Evolutionary conservation across 73 alveolate species (phyloP).

Genomic region (Tetrahymena thermophila): DNA sequence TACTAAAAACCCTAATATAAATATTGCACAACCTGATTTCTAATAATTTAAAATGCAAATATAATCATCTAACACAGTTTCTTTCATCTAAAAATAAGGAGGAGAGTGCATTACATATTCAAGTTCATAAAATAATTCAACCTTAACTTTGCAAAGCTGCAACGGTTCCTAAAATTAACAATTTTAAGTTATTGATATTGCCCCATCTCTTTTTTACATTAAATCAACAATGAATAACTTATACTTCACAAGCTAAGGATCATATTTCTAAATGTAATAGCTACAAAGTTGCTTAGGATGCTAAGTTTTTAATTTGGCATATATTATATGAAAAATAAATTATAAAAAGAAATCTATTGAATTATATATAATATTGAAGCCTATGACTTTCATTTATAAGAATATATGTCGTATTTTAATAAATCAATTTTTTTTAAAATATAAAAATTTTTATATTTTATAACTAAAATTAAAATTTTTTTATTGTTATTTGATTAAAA

Average conservation of each 20-base stretch:
- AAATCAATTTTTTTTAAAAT: too few species aligned
- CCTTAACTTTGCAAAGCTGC: not conserved
- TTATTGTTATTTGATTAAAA: too few species aligned
- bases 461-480: too few species aligned
- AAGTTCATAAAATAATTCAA: not conserved
- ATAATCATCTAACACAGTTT: not conserved
- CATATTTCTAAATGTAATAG: not conserved
- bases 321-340: not conserved
- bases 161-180: not conserved
- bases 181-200: not conserved
- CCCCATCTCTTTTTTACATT: not conserved
- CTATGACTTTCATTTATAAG: too few species aligned
- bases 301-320: not conserved
- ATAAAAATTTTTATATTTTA: too few species aligned
- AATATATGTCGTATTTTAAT: too few species aligned
- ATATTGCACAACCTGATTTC: not conserved
- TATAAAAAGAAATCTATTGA: too few species aligned
- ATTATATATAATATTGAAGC: too few species aligned
- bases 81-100: not conserved
- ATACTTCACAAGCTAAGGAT: not conserved
- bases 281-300: not conserved
- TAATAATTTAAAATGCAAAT: not conserved
- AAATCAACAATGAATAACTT: not conserved
- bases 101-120: not conserved
- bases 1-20: not conserved